Evolutionary conservation across 108 stramenopile genomes (phyloP).

Genomic region (Epipyxis sp.): DNA sequence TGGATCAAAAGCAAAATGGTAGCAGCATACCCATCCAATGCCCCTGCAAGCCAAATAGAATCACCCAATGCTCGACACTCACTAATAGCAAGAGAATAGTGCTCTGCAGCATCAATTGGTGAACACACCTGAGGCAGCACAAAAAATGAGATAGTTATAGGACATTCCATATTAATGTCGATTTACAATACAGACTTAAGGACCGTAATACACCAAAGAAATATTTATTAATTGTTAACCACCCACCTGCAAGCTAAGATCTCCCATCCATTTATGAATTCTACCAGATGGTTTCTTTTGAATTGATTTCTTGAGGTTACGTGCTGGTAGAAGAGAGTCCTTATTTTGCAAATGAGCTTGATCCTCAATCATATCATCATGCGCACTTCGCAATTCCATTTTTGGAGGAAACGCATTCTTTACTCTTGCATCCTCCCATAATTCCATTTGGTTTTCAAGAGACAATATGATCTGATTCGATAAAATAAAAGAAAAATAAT

Average conservation of each 20-base stretch:
- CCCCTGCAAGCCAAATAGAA: constrained; percentile 21
- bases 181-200: too few species aligned
- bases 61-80: constrained; percentile 12
- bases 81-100: constrained; percentile 10
- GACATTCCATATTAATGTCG: too few species aligned
- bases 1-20: constrained; percentile 15
- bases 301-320: background rate
- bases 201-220: too few species aligned
- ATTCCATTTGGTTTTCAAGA: background rate
- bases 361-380: constrained; percentile 21
- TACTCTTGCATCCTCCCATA: background rate
- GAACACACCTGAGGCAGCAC: too few species aligned
- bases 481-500: too few species aligned
- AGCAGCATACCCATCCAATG: constrained; percentile 14
- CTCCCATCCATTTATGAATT: constrained; percentile 33
- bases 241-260: constrained; percentile 19
- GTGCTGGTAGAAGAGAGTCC: background rate
- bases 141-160: too few species aligned
- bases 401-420: background rate
- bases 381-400: background rate
- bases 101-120: constrained; percentile 10
- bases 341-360: too few species aligned
- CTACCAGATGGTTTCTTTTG: constrained; percentile 9
- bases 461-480: background rate
- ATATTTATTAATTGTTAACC: too few species aligned